Evolutionary conservation across 2,329 filamentous ascomycete genomes (phyloP), one percentile per base, ranked within the genome.

Genomic region (Hysterium pulicare): DNA sequence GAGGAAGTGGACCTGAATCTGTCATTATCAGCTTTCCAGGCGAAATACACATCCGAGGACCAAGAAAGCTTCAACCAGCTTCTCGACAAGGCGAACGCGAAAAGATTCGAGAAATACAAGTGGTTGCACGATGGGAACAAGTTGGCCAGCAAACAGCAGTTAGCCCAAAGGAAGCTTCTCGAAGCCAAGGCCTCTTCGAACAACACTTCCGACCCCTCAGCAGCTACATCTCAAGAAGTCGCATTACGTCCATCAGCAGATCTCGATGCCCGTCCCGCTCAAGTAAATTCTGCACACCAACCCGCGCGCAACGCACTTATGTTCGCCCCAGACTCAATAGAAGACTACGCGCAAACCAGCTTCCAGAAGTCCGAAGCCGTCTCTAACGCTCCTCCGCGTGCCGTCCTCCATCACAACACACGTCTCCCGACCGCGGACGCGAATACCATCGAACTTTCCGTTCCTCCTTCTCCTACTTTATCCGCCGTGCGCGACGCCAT

Each of bases 61-160:
- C 97, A 97, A 61, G 93, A 96, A 62, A 94, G 87, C 55, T 97
- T 98, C 71, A 95, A 95, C 67, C 86, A 84, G 55, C 75, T 98
- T 1, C 73, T 97, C 21, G 93, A 98, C 69, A 87, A 84, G 58
- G 89, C 96, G 59, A 98, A 96, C 59, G 77, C 83, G 47, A 91
- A 90, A 64, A 81, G 78, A 38, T 84, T 86, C 0, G 84, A 90
- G 58, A 95, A 91, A 57, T 87, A 95, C 59, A 82, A 83, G 1
- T 96, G 91, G 86, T 74, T 97, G 34, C 95, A 90, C 82, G 78
- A 82, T 8, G 87, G 83, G 21, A 96, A 97, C 69, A 91, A 91
- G 62, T 79, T 96, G 33, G 77, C 78, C 0, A 73, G 78, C 11
- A 66, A 86, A 71, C 73, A 78, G 47, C 78, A 81, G 53, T 73